These are phyloP conservation scores for Pleurotus ostreatus DNA, from an alignment of 768 basidiomycete species.

Conservation along the genomic window DNA sequence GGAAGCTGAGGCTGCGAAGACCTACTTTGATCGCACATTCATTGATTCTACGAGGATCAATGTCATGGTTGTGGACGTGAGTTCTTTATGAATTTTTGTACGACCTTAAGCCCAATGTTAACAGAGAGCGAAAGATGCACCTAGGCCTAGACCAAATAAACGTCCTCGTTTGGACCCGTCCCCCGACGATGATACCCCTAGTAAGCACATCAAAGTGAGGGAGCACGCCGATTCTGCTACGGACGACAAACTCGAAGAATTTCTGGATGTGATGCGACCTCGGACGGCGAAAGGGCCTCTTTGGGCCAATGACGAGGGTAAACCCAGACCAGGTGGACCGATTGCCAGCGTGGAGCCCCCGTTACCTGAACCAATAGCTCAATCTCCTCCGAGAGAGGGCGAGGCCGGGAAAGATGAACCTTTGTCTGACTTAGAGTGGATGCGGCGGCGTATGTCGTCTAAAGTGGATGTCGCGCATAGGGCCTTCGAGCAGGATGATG, in stretches of 20 bases:
- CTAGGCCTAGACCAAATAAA: constrained; percentile 66
- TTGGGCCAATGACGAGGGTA: constrained; percentile 55
- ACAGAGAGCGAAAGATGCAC: constrained; percentile 68
- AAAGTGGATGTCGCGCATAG: constrained; percentile 33
- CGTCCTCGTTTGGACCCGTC: constrained; percentile 46
- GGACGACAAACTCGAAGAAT: constrained; percentile 55
- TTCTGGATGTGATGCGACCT: constrained; percentile 72
- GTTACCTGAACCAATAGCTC: not conserved
- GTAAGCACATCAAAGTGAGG: constrained; percentile 8
- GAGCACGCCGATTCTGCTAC: constrained; percentile 8
- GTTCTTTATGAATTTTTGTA: constrained; percentile 20
- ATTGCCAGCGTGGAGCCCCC: not conserved
- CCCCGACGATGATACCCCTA: constrained; percentile 14
- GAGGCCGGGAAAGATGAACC: constrained; percentile 26
- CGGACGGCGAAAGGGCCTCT: constrained; percentile 52
- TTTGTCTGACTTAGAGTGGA: constrained; percentile 73
- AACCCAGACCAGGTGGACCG: not conserved
- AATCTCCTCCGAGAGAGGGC: constrained; percentile 10
- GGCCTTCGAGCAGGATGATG: constrained; percentile 60
- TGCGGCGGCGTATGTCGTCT: constrained; percentile 58
- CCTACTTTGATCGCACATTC: constrained; percentile 85
- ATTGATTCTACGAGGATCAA: constrained; percentile 75
- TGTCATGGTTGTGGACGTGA: constrained; percentile 75
- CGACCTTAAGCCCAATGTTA: constrained; percentile 3
- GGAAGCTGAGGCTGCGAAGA: constrained; percentile 70